Evolutionary conservation across 108 stramenopile genomes (phyloP).

Genomic region (Epithemia pelagica): DNA sequence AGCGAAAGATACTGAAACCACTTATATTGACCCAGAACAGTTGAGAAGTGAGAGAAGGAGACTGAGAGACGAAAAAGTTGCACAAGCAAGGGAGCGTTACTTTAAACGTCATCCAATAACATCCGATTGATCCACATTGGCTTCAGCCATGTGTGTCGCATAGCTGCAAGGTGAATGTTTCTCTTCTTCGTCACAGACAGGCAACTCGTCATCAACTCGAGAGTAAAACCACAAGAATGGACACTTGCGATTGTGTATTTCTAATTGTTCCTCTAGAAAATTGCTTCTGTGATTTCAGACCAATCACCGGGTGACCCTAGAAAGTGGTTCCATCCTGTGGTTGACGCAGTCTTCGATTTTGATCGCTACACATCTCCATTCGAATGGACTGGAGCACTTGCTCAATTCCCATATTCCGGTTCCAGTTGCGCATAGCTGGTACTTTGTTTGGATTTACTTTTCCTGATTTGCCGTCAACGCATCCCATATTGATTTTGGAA

Average conservation of each 20-base stretch:
- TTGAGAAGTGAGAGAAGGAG: constrained; percentile 12
- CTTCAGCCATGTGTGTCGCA: neutral
- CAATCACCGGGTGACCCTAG: too few relatives aligned
- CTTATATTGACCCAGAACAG: neutral
- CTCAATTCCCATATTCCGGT: constrained; percentile 85
- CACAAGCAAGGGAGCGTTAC: constrained; percentile 33
- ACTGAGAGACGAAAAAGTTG: constrained; percentile 30
- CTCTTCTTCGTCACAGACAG: neutral
- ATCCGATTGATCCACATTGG: neutral
- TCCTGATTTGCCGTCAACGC: constrained; percentile 82
- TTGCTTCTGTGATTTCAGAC: too few relatives aligned
- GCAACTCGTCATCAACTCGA: too few relatives aligned
- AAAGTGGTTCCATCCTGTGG: constrained; percentile 73
- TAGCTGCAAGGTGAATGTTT: neutral
- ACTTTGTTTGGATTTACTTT: constrained; percentile 58
- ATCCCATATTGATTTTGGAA: constrained; percentile 90
- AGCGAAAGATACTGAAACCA: too few relatives aligned
- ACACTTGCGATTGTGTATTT: too few relatives aligned
- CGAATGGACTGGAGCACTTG: constrained; percentile 67
- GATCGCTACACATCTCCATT: constrained; percentile 67
- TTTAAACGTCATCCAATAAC: constrained; percentile 27
- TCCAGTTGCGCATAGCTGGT: constrained; percentile 78
- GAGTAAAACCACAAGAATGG: too few relatives aligned
- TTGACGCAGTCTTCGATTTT: constrained; percentile 73
- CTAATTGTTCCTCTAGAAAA: too few relatives aligned